Evolutionary conservation across 1,284 basidiomycete genomes (phyloP), one percentile per base, ranked within the genome.

Genomic region (Peniophora sp.): DNA sequence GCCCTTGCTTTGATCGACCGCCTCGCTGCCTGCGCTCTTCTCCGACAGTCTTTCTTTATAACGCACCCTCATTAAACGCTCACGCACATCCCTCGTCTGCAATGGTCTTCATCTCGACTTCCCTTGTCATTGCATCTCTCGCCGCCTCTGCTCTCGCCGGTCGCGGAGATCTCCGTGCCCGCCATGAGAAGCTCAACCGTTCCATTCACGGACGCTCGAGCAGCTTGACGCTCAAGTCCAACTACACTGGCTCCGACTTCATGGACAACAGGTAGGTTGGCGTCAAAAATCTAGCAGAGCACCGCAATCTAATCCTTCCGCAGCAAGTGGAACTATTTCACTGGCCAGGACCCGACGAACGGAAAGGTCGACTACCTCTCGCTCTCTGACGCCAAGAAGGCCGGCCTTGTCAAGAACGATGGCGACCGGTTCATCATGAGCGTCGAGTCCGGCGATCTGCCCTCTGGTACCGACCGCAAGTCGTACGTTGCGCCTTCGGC

Each of bases 281-380:
- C 3, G 22, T 41, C 10, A 20, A 10, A 17, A 50, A 37, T 45
- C 35, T 20, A 44, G 17, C 24, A 22, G 10, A 18, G 42, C n/a
- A 22, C 24, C 23, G 15, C 23, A 27, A 41, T 24, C 24, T 44
- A 12, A 43, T 27, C 6, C 20, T 0, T 34, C 20, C 46, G n/a
- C 54, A 86, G 83, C 49, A 59, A 73, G 44, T 88, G 80, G 79
- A 62, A 78, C 41, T 87, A 83, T 68, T 85, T 78, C 65, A 70
- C 69, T n/a, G 64, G 56, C 8, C 15, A 63, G 8, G 87, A 90
- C 61, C 87, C 87, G 2, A 89, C 87, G 1, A 64, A 76, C 51
- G 87, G 85, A 20, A 64, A 65, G 35, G 85, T 87, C 39, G 69
- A 75, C 45, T 89, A 79, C 63, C 66, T 77, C 55, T 65, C 61